Evolutionary conservation across 1,284 basidiomycete species (phyloP).

Genomic region (Clitocybe nebularis): DNA sequence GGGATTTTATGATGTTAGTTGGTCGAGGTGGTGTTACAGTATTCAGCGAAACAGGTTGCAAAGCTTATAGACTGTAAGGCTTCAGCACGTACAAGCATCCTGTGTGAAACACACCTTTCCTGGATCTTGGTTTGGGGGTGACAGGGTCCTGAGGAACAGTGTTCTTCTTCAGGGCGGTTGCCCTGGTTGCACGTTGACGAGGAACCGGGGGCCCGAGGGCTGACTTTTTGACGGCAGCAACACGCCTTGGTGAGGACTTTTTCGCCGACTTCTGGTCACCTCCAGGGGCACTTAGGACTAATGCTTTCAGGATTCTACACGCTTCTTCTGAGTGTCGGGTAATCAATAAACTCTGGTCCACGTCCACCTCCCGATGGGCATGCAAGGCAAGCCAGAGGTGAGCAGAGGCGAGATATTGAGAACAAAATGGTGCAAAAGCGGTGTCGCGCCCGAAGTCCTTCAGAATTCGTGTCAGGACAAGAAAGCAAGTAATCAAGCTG

Average conservation of each 20-base stretch:
- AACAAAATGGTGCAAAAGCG: slow-evolving; percentile 32
- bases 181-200: slow-evolving; percentile 9
- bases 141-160: slow-evolving; percentile 23
- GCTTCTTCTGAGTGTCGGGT: slow-evolving; percentile 47
- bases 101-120: slow-evolving; percentile 32
- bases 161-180: no score
- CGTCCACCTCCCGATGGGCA: slow-evolving; percentile 47
- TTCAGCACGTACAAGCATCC: background rate
- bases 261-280: slow-evolving; percentile 22
- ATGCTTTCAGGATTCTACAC: slow-evolving; percentile 39
- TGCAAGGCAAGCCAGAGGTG: slow-evolving; percentile 68
- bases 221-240: slow-evolving; percentile 11
- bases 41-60: slow-evolving; percentile 35
- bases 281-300: slow-evolving; percentile 25
- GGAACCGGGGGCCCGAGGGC: slow-evolving; percentile 7
- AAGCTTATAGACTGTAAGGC: slow-evolving; percentile 18
- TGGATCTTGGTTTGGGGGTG: slow-evolving; percentile 35
- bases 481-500: background rate
- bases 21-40: slow-evolving; percentile 24
- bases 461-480: background rate
- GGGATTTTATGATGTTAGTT: slow-evolving; percentile 17
- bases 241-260: slow-evolving; percentile 20
- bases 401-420: slow-evolving; percentile 45
- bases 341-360: slow-evolving; percentile 37
- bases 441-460: slow-evolving; percentile 41